These are phyloP conservation scores for Coffea humblotiana DNA, from an alignment of 305 asterid species.

Conservation along the genomic window DNA sequence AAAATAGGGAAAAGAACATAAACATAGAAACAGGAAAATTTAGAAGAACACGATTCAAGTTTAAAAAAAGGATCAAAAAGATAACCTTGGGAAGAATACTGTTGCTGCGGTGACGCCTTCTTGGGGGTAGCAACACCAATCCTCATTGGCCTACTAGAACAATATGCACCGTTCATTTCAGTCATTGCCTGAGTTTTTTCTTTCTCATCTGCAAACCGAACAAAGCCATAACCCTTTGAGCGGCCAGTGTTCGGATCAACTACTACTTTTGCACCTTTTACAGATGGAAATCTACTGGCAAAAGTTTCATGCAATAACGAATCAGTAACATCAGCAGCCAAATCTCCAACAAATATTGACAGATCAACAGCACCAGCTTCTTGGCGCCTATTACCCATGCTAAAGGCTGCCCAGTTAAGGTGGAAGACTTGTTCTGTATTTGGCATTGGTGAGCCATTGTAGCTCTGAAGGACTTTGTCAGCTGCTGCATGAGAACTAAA, in stretches of 20 bases:
- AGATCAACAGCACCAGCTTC: conserved; percentile 71
- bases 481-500: conserved; percentile 77
- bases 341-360: conserved; percentile 94
- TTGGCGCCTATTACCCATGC: conserved; percentile 82
- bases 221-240: conserved; percentile 95
- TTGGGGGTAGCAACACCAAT: conserved; percentile 93
- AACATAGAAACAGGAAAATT: background rate
- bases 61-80: background rate
- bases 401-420: conserved; percentile 96
- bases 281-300: conserved; percentile 79
- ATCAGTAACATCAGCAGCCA: conserved; percentile 91
- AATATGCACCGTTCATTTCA: conserved; percentile 90
- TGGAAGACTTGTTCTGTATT: conserved; percentile 85
- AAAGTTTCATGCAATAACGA: conserved; percentile 81
- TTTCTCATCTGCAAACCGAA: conserved; percentile 87
- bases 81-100: conserved; percentile 79
- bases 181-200: conserved; percentile 82
- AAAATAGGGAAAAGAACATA: background rate
- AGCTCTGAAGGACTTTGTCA: conserved; percentile 78
- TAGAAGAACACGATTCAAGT: conserved; percentile 1
- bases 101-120: conserved; percentile 69
- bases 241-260: conserved; percentile 87
- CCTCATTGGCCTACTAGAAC: conserved; percentile 93
- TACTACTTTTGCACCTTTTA: conserved; percentile 93
- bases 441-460: conserved; percentile 73